Conservation (phyloP, 2,329 filamentous ascomycete genomes). For the Leptographium lundbergii region DNA sequence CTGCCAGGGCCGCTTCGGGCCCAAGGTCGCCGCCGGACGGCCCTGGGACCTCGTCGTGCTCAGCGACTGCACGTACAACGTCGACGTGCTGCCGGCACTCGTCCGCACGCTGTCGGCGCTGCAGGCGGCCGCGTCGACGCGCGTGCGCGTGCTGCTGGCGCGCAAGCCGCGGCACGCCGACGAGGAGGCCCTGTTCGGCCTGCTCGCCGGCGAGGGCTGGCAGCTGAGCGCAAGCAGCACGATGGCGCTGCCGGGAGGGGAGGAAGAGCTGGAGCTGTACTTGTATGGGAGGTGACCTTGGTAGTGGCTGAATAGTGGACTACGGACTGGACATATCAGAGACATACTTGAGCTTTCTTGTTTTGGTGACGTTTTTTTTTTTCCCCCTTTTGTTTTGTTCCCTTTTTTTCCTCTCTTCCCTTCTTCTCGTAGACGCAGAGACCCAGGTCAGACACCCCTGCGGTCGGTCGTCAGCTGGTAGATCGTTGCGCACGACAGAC, state of each 20-base stretch:
- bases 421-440: conserved; percentile 19
- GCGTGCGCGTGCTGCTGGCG: conserved; percentile 35
- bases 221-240: conserved; percentile 24
- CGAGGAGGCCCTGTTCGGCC: conserved; percentile 33
- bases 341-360: no score
- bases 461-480: background rate
- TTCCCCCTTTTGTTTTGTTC: no score
- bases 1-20: conserved; percentile 29
- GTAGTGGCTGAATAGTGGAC: no score
- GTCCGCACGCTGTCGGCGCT: conserved; percentile 39
- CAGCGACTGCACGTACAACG: conserved; percentile 51
- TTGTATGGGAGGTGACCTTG: conserved; percentile 33
- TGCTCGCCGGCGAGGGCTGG: conserved; percentile 36
- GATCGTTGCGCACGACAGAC: conserved; percentile 9
- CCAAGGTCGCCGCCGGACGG: conserved; percentile 20
- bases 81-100: conserved; percentile 39
- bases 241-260: conserved; percentile 31
- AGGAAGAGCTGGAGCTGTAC: conserved; percentile 39
- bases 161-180: conserved; percentile 44
- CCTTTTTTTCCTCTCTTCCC: no score
- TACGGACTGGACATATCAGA: no score
- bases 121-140: conserved; percentile 17
- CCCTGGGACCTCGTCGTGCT: conserved; percentile 41
- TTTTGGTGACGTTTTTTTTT: no score
- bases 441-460: no score